phyloP scores from a whole-genome alignment of 2,329 filamentous ascomycete species.

The Calonectria honghensis region DNA sequence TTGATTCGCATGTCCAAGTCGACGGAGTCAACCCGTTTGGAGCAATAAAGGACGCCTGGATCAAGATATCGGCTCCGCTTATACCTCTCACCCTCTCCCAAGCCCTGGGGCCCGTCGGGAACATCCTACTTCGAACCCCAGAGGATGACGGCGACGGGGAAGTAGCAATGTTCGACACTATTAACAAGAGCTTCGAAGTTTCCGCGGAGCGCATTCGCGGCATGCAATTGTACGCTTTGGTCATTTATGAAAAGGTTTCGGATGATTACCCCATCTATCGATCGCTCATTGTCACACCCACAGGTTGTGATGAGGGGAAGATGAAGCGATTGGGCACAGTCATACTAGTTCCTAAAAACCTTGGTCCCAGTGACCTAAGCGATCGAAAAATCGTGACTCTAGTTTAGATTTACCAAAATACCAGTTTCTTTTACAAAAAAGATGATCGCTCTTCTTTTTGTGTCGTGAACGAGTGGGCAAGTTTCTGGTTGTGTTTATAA shows the following conservation, averaged over 20 bases:
- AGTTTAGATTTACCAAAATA: background rate
- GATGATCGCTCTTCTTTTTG: background rate
- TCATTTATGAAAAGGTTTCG: background rate
- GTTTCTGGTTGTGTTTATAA: background rate
- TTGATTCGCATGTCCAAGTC: slow-evolving; percentile 21
- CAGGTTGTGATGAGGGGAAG: background rate
- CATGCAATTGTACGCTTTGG: slow-evolving; percentile 27
- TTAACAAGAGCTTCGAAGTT: background rate
- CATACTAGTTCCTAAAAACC: background rate
- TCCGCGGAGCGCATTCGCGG: slow-evolving; percentile 11
- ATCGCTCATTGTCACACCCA: slow-evolving; percentile 22
- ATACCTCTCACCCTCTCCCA: slow-evolving; percentile 20
- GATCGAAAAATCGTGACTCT: background rate
- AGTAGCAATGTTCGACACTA: slow-evolving; percentile 17
- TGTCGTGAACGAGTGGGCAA: background rate
- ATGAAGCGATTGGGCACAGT: slow-evolving; percentile 22
- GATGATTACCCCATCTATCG: background rate
- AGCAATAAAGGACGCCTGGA: slow-evolving; percentile 29
- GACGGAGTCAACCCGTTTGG: slow-evolving; percentile 33
- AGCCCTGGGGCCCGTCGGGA: slow-evolving; percentile 1
- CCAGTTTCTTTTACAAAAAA: background rate
- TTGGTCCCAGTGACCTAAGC: slow-evolving; percentile 3
- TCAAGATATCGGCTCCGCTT: slow-evolving; percentile 23
- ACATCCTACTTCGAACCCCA: slow-evolving; percentile 6
- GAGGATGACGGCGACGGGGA: background rate